Base-by-base conservation (phyloP, 768 basidiomycete genomes). In the Pholiota conissans region DNA sequence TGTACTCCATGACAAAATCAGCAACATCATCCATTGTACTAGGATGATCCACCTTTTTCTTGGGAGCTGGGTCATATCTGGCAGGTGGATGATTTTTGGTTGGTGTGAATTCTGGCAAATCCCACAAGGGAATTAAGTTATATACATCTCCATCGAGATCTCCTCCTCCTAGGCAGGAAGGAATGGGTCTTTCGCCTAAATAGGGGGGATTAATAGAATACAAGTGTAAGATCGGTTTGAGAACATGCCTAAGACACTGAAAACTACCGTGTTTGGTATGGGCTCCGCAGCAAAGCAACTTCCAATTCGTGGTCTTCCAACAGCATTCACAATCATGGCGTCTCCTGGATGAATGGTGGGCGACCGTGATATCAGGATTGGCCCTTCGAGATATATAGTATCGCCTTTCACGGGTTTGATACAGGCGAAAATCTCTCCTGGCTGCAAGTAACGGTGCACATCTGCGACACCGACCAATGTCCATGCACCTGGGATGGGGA, bases 401-500 rank as follows among this genome's bases (percentile, higher is more conserved):
- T 56, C 56, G 16, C 75, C 74, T 26, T 81, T 73, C 0, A 71
- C 63, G 13, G 73, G 73, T 51, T 79, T 78, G 42, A 85, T 71
- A 60, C 82, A 87, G 1, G 80, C 85, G 64, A 87, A 92, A 18
- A 91, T 79, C 60, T 89, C 73, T 1, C 77, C 77, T 55, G 79
- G 79, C 30, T 74, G 29, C 4, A 90, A 75, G 56, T 75, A 81
- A 1, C 70, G 66, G 58, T 86, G 84, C 1, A 84, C 76, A 65
- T 92, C 89, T 0, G 87, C 87, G 6, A 90, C 81, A 0, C 89
- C 89, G 3, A 90, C 89, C 1, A 92, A 68, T 0, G 86, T 90
- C 76, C 81, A 87, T 2, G 79, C 83, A 4, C 74, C 73, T 1
- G 81, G 82, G 13, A 91, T 74, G 11, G 87, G 87, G 35, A 91